These are phyloP conservation scores for Trametes cubensis DNA, from an alignment of 768 basidiomycete species.

Conservation along the genomic window DNA sequence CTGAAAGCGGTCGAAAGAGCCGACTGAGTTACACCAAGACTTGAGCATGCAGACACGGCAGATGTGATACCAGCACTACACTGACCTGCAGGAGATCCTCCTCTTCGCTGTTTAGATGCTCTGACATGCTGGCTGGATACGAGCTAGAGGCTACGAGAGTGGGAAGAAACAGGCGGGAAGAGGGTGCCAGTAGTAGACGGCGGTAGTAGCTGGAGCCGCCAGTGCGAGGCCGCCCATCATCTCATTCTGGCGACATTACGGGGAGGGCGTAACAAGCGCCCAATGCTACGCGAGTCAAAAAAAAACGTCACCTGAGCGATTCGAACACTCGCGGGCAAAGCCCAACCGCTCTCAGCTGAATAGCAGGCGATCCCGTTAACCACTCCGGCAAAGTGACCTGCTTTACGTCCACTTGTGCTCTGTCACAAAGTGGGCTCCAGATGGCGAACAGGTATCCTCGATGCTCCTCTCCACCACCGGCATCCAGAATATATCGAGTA, in stretches of 20 bases:
- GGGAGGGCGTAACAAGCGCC: slow-evolving; percentile 5
- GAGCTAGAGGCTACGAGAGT: background rate
- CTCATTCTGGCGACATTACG: slow-evolving; percentile 17
- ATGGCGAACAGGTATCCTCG: too few relatives aligned
- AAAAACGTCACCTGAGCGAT: slow-evolving; percentile 62
- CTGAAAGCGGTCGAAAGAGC: slow-evolving; percentile 36
- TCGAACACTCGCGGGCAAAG: slow-evolving; percentile 66
- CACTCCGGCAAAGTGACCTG: slow-evolving; percentile 91
- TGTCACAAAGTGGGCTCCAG: too few relatives aligned
- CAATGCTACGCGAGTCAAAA: slow-evolving; percentile 27
- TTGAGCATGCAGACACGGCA: background rate
- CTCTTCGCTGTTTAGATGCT: slow-evolving; percentile 30
- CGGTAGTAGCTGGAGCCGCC: too few relatives aligned
- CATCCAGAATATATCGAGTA: too few relatives aligned
- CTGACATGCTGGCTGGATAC: slow-evolving; percentile 25
- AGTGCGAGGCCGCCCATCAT: background rate
- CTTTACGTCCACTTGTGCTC: background rate
- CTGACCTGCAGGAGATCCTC: slow-evolving; percentile 35
- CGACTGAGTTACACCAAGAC: slow-evolving; percentile 23
- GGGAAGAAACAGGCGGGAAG: background rate
- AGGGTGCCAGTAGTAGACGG: too few relatives aligned
- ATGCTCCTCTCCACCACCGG: too few relatives aligned
- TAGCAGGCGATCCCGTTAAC: slow-evolving; percentile 67
- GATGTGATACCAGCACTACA: background rate
- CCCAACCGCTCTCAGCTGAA: slow-evolving; percentile 51